Conservation (phyloP, 139 green algal genomes). For the Marvania coccoides region DNA sequence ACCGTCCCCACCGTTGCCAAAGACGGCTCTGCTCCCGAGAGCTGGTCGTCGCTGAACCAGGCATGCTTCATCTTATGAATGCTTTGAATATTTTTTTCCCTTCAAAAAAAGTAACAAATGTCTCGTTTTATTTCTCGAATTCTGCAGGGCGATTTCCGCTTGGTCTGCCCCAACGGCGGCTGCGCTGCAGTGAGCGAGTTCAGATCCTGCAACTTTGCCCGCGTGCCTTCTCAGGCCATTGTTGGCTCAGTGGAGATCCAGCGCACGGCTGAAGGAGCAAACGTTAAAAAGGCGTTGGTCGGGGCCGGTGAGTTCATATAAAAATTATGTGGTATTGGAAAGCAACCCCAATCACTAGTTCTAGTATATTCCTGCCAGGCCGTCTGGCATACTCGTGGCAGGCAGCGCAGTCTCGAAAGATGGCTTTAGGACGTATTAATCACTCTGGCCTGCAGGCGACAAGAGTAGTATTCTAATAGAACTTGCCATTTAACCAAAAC, state of each 20-base stretch:
- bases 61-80: too few species aligned
- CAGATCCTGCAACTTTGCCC: conserved; percentile 12
- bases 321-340: too few species aligned
- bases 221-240: conserved; percentile 7
- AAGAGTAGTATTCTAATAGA: too few species aligned
- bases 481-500: too few species aligned
- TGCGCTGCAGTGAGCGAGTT: conserved; percentile 13
- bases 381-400: too few species aligned
- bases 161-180: conserved; percentile 23
- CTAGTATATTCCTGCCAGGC: not conserved
- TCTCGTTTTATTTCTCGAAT: not conserved
- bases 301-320: conserved; percentile 1
- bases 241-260: conserved; percentile 23
- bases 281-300: conserved; percentile 1
- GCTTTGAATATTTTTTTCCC: too few species aligned
- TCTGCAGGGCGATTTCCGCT: conserved; percentile 7
- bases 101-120: too few species aligned
- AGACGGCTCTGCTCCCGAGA: not conserved
- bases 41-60: conserved; percentile 17
- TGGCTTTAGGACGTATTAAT: too few species aligned
- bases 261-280: conserved; percentile 1
- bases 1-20: conserved; percentile 7
- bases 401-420: too few species aligned
- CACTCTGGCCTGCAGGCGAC: not conserved
- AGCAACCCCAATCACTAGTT: not conserved